Conservation (phyloP, 352 stramenopile species). For the Phytophthora fragariaefolia region DNA sequence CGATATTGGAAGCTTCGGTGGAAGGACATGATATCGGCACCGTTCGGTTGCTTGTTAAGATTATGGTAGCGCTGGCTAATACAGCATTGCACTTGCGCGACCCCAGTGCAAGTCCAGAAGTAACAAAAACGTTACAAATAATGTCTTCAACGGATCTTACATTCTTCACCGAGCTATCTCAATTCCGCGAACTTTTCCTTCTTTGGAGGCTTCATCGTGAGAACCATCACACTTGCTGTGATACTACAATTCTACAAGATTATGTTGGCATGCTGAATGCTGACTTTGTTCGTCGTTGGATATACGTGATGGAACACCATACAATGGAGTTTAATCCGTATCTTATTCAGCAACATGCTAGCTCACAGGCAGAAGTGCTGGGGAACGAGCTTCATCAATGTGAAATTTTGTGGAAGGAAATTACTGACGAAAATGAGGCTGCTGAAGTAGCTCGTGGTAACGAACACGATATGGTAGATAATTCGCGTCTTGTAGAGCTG, state of each 20-base stretch:
- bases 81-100: conserved; percentile 50
- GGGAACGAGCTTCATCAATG: conserved; percentile 54
- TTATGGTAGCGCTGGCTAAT: conserved; percentile 60
- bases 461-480: conserved; percentile 43
- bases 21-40: conserved; percentile 37
- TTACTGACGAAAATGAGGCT: conserved; percentile 48
- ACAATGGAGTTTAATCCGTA: conserved; percentile 76
- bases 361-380: conserved; percentile 56
- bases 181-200: conserved; percentile 66
- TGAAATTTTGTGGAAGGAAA: conserved; percentile 64
- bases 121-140: conserved; percentile 80
- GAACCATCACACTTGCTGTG: conserved; percentile 53
- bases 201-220: conserved; percentile 72
- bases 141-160: conserved; percentile 75
- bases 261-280: conserved; percentile 36
- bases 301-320: conserved; percentile 43
- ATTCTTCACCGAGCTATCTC: conserved; percentile 61
- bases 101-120: conserved; percentile 27
- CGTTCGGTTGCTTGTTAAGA: conserved; percentile 42
- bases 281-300: conserved; percentile 61
- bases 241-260: conserved; percentile 30
- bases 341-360: conserved; percentile 63
- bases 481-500: conserved; percentile 56
- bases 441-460: conserved; percentile 30
- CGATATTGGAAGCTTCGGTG: conserved; percentile 40